Conservation (phyloP, 305 asterid genomes). For the Fraxinus sp. region DNA sequence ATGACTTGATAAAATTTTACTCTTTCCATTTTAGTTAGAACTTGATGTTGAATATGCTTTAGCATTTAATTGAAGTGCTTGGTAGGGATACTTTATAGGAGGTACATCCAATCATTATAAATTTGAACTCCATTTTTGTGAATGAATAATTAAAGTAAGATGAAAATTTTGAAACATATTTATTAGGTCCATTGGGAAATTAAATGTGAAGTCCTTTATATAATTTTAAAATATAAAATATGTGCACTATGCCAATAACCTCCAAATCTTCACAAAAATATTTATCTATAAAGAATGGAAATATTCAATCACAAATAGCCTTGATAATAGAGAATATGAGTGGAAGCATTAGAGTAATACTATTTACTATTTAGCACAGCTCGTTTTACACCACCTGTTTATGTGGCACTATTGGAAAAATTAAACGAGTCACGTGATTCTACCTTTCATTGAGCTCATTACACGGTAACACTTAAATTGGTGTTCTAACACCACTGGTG, state of each 20-base stretch:
- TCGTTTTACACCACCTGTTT: not conserved
- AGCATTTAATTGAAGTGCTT: not conserved
- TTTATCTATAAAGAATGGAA: not conserved
- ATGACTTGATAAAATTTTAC: not conserved
- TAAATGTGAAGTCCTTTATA: not conserved
- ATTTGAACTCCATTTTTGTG: not conserved
- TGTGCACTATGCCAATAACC: not conserved
- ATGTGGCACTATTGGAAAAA: not conserved
- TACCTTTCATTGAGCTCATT: not conserved
- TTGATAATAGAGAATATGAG: not conserved
- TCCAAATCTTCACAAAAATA: not conserved
- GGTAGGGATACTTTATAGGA: not conserved
- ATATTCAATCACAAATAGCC: not conserved
- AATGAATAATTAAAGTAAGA: not conserved
- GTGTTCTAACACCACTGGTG: not conserved
- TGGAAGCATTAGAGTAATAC: not conserved
- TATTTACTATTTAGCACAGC: not conserved
- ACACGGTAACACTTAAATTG: not conserved
- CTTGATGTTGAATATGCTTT: not conserved
- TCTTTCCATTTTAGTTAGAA: not conserved
- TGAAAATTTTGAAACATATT: not conserved
- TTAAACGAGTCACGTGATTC: not conserved
- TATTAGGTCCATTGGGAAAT: not conserved
- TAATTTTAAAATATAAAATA: not conserved
- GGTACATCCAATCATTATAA: not conserved